Base-by-base conservation (phyloP, 352 stramenopile species). In the Chrysophaeum taylorii region DNA sequence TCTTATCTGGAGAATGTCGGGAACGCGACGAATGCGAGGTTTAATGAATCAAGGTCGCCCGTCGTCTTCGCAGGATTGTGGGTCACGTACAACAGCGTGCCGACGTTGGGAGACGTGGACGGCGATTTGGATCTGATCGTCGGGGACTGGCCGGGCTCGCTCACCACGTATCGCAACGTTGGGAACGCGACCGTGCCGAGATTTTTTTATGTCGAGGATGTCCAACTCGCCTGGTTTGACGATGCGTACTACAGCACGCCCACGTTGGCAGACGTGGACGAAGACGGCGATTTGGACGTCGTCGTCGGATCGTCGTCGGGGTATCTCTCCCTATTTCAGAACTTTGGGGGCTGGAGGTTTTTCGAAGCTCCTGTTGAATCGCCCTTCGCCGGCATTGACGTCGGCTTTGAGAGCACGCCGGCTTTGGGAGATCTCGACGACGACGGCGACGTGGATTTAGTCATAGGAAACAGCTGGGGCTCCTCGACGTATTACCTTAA, bases 391-490 rank as follows among this genome's bases (percentile, higher is more conserved):
- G 48, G 48, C 48, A 25, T 60, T 21, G 48, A 33, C 48, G 48
- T 60, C 18, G 48, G 48, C 5, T 18, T 33, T 9, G 5, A n/a
- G 18, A 25, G 5, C 5, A 23, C 48, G 5, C 48, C 48, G 5
- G 25, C 18, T 5, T 21, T 60, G 5, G 48, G 18, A 4, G 48
- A 60, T 25, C 18, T 60, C 25, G 18, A 60, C 48, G 5, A 4
- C 48, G 48, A 60, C 48, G 48, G 48, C 48, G 48, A n/a, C 48
- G 5, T 60, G 18, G 48, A 60, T 60, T 25, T 60, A 4, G 48
- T 60, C 18, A n/a, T n/a, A n/a, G n/a, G n/a, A n/a, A n/a, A n/a
- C n/a, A n/a, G n/a, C n/a, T n/a, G n/a, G n/a, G n/a, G n/a, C n/a
- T n/a, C n/a, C n/a, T n/a, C n/a, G n/a, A n/a, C n/a, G n/a, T n/a